Conservation (phyloP, 345 rosid species). For the Geranium rotundifolium region DNA sequence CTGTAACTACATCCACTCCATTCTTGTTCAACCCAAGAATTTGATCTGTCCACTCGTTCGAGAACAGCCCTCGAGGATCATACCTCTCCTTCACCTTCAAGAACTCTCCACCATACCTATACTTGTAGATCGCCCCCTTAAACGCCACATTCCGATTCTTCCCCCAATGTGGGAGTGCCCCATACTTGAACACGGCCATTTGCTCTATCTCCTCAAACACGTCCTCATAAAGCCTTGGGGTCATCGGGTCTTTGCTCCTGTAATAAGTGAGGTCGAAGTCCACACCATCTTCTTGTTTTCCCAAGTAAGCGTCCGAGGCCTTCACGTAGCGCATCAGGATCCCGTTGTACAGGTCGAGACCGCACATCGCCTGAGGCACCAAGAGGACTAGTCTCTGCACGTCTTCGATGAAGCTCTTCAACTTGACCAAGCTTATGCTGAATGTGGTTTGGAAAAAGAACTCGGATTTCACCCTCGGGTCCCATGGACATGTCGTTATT, state of each 20-base stretch:
- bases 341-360: conserved; percentile 48
- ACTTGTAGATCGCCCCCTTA: conserved; percentile 40
- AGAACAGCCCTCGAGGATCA: conserved; percentile 63
- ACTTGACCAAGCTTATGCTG: conserved; percentile 33
- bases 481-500: conserved; percentile 70
- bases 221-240: conserved; percentile 58
- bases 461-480: conserved; percentile 50
- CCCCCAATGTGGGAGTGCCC: conserved; percentile 77
- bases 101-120: conserved; percentile 26
- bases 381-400: conserved; percentile 41
- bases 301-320: conserved; percentile 56
- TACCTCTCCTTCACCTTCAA: conserved; percentile 39
- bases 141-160: conserved; percentile 64
- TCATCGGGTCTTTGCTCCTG: conserved; percentile 48
- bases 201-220: conserved; percentile 74
- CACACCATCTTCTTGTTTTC: conserved; percentile 58
- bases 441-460: conserved; percentile 57
- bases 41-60: conserved; percentile 67
- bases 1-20: conserved; percentile 20
- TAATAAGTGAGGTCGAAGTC: conserved; percentile 74
- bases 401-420: conserved; percentile 46
- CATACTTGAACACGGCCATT: conserved; percentile 59
- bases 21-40: conserved; percentile 44
- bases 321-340: conserved; percentile 70
- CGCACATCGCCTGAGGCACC: conserved; percentile 43